Percentiles rank a stretch among this genome's conserved stretches.
Evolutionary conservation across 83 land plant genomes (phyloP).

Genomic region (Picea abies): DNA sequence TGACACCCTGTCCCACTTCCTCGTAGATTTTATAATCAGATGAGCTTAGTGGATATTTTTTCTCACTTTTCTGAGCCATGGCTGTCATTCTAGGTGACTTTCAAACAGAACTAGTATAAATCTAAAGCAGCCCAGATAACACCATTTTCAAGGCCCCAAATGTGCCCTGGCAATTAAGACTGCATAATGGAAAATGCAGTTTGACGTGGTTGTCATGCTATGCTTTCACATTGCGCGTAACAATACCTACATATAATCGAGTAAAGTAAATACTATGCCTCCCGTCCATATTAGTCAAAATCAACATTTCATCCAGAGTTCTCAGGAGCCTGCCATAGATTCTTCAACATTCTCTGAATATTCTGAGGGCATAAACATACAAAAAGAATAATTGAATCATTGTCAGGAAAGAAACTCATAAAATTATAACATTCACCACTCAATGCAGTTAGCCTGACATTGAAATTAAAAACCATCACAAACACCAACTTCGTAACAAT

Average conservation of each 20-base stretch:
- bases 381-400: neutral
- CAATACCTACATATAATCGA: neutral
- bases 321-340: slow-evolving; percentile 4
- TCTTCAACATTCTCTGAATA: neutral
- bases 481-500: neutral
- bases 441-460: neutral
- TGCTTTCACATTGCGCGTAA: neutral
- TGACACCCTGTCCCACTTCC: slow-evolving; percentile 82
- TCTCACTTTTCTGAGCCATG: slow-evolving; percentile 44
- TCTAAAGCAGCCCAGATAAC: slow-evolving; percentile 12
- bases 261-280: neutral
- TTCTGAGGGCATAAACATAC: neutral
- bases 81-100: neutral
- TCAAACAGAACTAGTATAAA: too few species aligned
- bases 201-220: neutral
- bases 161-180: slow-evolving; percentile 2
- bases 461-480: neutral
- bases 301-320: neutral
- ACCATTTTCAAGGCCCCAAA: slow-evolving; percentile 5
- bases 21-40: slow-evolving; percentile 71
- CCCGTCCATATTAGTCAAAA: neutral
- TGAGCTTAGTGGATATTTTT: slow-evolving; percentile 60
- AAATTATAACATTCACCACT: neutral
- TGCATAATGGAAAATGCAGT: neutral
- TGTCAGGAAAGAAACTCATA: neutral